These are phyloP conservation scores for Xylaria nigripes DNA, from an alignment of 495 filamentous ascomycete species.

Conservation along the genomic window DNA sequence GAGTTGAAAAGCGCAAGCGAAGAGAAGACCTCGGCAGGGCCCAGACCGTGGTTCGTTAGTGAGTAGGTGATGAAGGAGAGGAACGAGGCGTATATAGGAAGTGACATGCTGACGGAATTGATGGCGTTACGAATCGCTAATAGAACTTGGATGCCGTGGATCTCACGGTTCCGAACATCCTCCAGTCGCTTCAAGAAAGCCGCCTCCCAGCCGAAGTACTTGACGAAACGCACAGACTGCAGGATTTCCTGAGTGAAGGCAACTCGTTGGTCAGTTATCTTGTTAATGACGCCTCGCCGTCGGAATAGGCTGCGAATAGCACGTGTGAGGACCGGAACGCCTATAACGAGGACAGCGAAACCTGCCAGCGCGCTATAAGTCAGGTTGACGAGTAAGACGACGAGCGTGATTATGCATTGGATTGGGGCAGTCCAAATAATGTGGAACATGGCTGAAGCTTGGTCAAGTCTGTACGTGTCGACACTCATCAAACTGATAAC, in stretches of 20 bases:
- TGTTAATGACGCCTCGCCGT: constrained; percentile 72
- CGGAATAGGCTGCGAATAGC: constrained; percentile 64
- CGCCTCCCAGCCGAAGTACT: constrained; percentile 91
- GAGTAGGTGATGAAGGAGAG: constrained; percentile 89
- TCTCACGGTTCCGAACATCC: constrained; percentile 64
- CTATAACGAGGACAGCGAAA: constrained; percentile 71
- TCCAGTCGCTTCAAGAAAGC: constrained; percentile 71
- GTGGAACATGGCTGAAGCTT: constrained; percentile 80
- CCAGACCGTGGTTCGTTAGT: constrained; percentile 59
- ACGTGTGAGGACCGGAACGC: constrained; percentile 62
- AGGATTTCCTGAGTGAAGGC: constrained; percentile 89
- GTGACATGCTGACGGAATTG: constrained; percentile 61
- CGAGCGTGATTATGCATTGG: constrained; percentile 64
- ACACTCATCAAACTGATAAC: constrained; percentile 90
- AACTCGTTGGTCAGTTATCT: constrained; percentile 84
- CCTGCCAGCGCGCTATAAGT: constrained; percentile 83
- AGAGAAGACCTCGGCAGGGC: constrained; percentile 78
- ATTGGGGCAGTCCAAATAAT: constrained; percentile 82
- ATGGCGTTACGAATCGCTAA: constrained; percentile 77
- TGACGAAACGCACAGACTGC: constrained; percentile 85
- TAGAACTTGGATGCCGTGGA: constrained; percentile 68
- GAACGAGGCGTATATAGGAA: constrained; percentile 92
- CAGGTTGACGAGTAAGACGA: constrained; percentile 74
- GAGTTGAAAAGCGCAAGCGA: constrained; percentile 90
- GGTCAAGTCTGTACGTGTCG: constrained; percentile 83